A percentile compares a stretch with the other conserved stretches of the same genome.
Evolutionary conservation across 2,329 filamentous ascomycete genomes (phyloP).

Genomic region (Thermoascus crustaceus): DNA sequence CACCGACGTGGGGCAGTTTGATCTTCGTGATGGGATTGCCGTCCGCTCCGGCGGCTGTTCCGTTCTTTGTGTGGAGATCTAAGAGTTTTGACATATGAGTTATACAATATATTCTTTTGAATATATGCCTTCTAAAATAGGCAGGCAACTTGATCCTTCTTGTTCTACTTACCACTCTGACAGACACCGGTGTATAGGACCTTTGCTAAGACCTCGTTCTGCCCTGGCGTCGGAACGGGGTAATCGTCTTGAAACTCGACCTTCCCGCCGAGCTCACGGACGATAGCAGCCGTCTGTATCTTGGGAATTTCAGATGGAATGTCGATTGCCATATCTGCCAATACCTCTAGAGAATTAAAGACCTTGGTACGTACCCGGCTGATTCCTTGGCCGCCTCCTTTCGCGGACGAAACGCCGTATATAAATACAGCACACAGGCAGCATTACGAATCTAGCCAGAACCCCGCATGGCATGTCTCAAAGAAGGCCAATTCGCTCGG

Average conservation of each 20-base stretch:
- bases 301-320: conserved; percentile 9
- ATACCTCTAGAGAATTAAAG: too few relatives aligned
- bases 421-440: too few relatives aligned
- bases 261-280: conserved; percentile 32
- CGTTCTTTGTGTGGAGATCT: conserved; percentile 36
- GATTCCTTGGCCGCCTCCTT: too few relatives aligned
- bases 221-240: conserved; percentile 31
- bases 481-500: too few relatives aligned
- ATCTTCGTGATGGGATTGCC: conserved; percentile 36
- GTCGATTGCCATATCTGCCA: too few relatives aligned
- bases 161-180: conserved; percentile 31
- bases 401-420: too few relatives aligned
- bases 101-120: not conserved
- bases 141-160: not conserved
- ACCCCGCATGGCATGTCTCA: too few relatives aligned
- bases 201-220: conserved; percentile 38
- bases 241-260: conserved; percentile 36
- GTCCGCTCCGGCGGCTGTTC: conserved; percentile 31
- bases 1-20: conserved; percentile 40
- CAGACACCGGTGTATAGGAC: conserved; percentile 40
- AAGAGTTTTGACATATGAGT: not conserved
- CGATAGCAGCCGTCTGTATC: conserved; percentile 34
- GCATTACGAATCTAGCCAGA: too few relatives aligned
- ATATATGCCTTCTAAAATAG: not conserved
- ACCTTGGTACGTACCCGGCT: too few relatives aligned